Evolutionary conservation across 148 eudicot genomes (phyloP).

Genomic region (Cornus suecica): DNA sequence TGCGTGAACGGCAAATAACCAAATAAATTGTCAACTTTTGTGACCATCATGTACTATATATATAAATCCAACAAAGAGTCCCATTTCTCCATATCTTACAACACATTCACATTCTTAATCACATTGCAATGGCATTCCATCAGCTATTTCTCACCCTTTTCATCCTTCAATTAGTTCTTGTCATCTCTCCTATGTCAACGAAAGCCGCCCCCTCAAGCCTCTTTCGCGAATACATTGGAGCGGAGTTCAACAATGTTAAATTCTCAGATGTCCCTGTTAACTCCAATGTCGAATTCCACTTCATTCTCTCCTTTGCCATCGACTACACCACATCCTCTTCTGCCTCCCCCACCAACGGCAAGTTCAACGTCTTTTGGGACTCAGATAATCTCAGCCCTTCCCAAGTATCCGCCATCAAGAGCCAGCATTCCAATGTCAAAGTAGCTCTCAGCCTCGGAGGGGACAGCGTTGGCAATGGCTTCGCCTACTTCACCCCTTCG

Average conservation of each 20-base stretch:
- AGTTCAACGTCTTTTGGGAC: constrained; percentile 29
- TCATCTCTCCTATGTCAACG: background rate
- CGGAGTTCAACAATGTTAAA: constrained; percentile 10
- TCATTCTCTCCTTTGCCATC: constrained; percentile 26
- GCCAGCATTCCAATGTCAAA: constrained; percentile 21
- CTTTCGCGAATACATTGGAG: constrained; percentile 27
- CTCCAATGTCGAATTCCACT: constrained; percentile 22
- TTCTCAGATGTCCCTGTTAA: constrained; percentile 22
- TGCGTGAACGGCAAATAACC: too few species aligned
- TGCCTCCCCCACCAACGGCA: constrained; percentile 29
- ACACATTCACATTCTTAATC: background rate
- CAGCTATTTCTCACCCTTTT: constrained; percentile 1
- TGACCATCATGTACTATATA: too few species aligned
- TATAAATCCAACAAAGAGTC: background rate
- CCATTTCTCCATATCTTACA: background rate
- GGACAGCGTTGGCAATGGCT: constrained; percentile 15
- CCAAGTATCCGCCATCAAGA: constrained; percentile 19
- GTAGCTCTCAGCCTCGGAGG: constrained; percentile 34
- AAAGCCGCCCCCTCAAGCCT: constrained; percentile 2
- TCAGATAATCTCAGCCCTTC: constrained; percentile 18
- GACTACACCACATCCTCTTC: constrained; percentile 17
- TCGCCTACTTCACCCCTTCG: constrained; percentile 15
- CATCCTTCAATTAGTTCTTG: background rate
- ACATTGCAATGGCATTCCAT: background rate
- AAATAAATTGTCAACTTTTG: too few species aligned